A percentile compares a stretch with the other conserved stretches of the same genome.
Conservation (phyloP, 306 rosid genomes). For the Dalbergia cultrata region DNA sequence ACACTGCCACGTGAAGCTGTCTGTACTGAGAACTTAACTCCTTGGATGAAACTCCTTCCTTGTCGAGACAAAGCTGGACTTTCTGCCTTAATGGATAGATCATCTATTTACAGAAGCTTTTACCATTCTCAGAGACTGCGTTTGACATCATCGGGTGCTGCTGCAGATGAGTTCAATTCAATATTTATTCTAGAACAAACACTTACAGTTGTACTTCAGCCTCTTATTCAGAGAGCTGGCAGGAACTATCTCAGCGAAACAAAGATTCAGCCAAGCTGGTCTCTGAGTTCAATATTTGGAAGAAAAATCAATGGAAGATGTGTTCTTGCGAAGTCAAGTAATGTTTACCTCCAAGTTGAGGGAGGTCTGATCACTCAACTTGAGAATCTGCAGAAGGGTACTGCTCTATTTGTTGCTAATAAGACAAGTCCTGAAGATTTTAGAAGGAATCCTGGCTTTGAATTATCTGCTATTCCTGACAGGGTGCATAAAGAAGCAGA, state of each 20-base stretch:
- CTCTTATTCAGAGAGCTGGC: constrained; percentile 55
- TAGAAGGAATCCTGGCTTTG: constrained; percentile 65
- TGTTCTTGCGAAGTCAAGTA: constrained; percentile 82
- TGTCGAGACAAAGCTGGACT: constrained; percentile 95
- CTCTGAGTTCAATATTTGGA: constrained; percentile 86
- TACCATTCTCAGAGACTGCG: constrained; percentile 90
- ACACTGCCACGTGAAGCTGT: constrained; percentile 97
- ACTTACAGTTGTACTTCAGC: constrained; percentile 88
- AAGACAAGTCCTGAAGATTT: constrained; percentile 54
- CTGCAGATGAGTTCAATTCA: constrained; percentile 55
- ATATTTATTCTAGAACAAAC: constrained; percentile 81
- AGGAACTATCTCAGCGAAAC: constrained; percentile 48
- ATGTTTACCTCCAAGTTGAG: constrained; percentile 80
- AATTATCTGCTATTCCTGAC: constrained; percentile 74
- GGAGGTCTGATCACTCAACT: constrained; percentile 64
- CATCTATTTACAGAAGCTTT: constrained; percentile 90
- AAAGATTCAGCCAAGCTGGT: constrained; percentile 87
- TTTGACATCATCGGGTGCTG: constrained; percentile 54
- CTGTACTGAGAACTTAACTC: constrained; percentile 96
- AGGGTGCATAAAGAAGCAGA: constrained; percentile 65
- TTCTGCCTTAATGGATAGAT: constrained; percentile 86
- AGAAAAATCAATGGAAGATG: constrained; percentile 77
- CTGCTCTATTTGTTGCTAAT: constrained; percentile 43
- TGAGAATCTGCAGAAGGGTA: constrained; percentile 61
- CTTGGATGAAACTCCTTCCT: constrained; percentile 96